Conservation (phyloP, 768 basidiomycete species). For the Sistotremastrum suecicum region DNA sequence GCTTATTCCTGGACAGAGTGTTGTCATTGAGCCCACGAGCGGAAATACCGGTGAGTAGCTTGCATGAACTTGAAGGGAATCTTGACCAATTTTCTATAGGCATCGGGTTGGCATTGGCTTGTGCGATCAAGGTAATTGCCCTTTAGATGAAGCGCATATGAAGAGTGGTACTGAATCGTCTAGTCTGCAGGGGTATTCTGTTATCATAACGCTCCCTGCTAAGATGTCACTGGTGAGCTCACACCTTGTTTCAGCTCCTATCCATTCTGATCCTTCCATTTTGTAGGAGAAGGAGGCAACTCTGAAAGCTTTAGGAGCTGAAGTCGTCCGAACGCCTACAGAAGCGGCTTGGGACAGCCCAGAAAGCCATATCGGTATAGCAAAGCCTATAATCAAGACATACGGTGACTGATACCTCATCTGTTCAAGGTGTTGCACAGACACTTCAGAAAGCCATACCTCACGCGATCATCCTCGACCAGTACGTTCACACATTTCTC, state of each 20-base stretch:
- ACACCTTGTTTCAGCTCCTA: not conserved
- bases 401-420: slow-evolving; percentile 80
- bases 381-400: slow-evolving; percentile 16
- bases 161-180: slow-evolving; percentile 52
- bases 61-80: not conserved
- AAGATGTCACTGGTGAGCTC: slow-evolving; percentile 76
- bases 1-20: slow-evolving; percentile 74
- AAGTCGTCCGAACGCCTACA: slow-evolving; percentile 88
- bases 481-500: slow-evolving; percentile 28
- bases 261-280: not conserved
- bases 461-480: slow-evolving; percentile 80
- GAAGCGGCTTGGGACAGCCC: slow-evolving; percentile 82
- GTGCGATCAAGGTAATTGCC: slow-evolving; percentile 74
- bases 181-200: slow-evolving; percentile 77
- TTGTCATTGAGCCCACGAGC: slow-evolving; percentile 91
- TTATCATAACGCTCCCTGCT: slow-evolving; percentile 81
- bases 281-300: slow-evolving; percentile 82
- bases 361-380: slow-evolving; percentile 83
- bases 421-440: slow-evolving; percentile 75
- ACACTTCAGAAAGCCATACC: slow-evolving; percentile 68
- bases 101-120: slow-evolving; percentile 86
- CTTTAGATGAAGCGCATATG: slow-evolving; percentile 1
- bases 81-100: slow-evolving; percentile 26
- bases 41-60: slow-evolving; percentile 75
- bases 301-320: slow-evolving; percentile 82